These are phyloP conservation scores for Sarocladiaceae sp. DNA, from an alignment of 2,329 filamentous ascomycete genomes.

Conservation along the genomic window DNA sequence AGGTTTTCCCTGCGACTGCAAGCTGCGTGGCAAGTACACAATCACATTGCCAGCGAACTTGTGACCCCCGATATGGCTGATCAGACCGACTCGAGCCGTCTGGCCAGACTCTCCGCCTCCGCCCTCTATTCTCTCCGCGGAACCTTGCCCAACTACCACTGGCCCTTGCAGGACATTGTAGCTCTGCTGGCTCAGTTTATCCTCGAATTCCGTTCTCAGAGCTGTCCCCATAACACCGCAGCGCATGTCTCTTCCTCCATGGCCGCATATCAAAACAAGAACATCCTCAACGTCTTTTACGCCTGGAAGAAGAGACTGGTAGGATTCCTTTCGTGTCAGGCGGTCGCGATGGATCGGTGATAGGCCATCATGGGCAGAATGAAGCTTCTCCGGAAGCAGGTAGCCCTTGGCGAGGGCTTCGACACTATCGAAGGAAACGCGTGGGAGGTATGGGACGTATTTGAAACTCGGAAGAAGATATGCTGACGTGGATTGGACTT, in stretches of 20 bases:
- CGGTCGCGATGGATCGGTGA: slow-evolving; percentile 51
- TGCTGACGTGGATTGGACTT: slow-evolving; percentile 53
- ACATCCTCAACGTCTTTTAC: slow-evolving; percentile 61
- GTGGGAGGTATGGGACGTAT: slow-evolving; percentile 67
- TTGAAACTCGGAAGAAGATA: slow-evolving; percentile 80
- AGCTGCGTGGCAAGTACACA: slow-evolving; percentile 62
- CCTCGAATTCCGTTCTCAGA: slow-evolving; percentile 63
- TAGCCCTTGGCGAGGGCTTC: slow-evolving; percentile 58
- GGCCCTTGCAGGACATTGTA: slow-evolving; percentile 42
- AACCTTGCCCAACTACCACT: slow-evolving; percentile 25
- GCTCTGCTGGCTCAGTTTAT: slow-evolving; percentile 42
- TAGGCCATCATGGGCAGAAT: slow-evolving; percentile 53
- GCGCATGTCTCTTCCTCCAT: slow-evolving; percentile 71
- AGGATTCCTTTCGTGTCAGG: slow-evolving; percentile 44
- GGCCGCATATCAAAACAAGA: slow-evolving; percentile 81
- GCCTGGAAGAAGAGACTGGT: slow-evolving; percentile 42
- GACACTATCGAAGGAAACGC: slow-evolving; percentile 49
- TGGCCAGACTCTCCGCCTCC: slow-evolving; percentile 12
- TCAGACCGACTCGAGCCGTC: slow-evolving; percentile 58
- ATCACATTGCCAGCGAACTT: slow-evolving; percentile 84
- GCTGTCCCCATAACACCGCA: slow-evolving; percentile 78
- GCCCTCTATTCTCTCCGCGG: slow-evolving; percentile 16
- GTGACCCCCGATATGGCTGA: slow-evolving; percentile 78
- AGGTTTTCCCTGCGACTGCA: slow-evolving; percentile 30
- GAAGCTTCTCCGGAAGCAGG: slow-evolving; percentile 56